A percentile compares a stretch with the other conserved stretches of the same genome.
phyloP scores from a whole-genome alignment of 1,284 basidiomycete genomes.

The Ustilago sp. region DNA sequence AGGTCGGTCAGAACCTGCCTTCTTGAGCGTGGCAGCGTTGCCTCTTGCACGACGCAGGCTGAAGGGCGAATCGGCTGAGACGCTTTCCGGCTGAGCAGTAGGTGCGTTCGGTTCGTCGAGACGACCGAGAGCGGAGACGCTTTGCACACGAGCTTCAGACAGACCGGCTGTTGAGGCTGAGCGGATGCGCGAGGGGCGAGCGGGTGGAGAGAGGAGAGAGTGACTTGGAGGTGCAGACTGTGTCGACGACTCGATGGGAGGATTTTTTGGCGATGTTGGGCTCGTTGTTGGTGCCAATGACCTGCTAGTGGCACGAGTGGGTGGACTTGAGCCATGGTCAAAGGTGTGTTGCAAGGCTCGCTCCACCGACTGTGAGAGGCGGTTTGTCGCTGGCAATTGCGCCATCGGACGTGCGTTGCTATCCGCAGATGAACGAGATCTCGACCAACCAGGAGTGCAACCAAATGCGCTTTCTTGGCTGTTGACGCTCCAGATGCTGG shows the following conservation, averaged over 20 bases:
- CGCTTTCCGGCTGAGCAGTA: neutral
- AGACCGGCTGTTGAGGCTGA: conserved; percentile 33
- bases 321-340: no score
- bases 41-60: neutral
- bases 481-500: conserved; percentile 19
- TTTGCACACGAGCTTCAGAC: conserved; percentile 40
- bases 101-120: conserved; percentile 14
- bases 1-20: conserved; percentile 12
- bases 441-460: neutral
- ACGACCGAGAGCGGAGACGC: conserved; percentile 32
- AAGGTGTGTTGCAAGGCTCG: neutral
- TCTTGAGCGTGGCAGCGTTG: neutral
- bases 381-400: neutral
- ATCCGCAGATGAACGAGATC: neutral
- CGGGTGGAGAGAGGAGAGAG: neutral
- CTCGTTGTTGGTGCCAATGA: neutral
- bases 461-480: conserved; percentile 27
- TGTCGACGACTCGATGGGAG: neutral
- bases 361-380: neutral
- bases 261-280: neutral
- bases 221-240: neutral
- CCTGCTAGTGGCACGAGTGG: neutral
- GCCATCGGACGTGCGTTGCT: no score
- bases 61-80: conserved; percentile 17
- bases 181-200: conserved; percentile 24